Evolutionary conservation across 306 rosid genomes (phyloP).

Genomic region (Prunus mira): DNA sequence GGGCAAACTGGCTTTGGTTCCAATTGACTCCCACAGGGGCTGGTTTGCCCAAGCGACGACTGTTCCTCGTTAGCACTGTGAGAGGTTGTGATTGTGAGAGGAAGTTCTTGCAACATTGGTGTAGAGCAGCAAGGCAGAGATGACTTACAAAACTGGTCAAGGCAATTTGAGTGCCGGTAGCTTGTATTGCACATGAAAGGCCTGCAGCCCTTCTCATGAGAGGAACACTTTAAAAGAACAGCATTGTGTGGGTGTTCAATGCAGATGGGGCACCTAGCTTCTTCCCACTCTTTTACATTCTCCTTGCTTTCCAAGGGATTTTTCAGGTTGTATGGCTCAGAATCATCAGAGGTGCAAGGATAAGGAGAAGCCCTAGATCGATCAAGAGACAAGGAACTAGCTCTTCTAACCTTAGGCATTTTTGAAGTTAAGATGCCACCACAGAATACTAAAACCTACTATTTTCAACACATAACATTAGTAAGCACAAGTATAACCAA

Average conservation of each 20-base stretch:
- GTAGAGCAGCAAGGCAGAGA: conserved; percentile 48
- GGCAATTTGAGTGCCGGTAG: conserved; percentile 80
- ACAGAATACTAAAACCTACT: conserved; percentile 30
- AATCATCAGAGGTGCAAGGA: conserved; percentile 36
- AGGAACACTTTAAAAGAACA: conserved; percentile 70
- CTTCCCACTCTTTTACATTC: conserved; percentile 69
- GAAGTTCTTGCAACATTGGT: conserved; percentile 49
- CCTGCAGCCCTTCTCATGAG: conserved; percentile 69
- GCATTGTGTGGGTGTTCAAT: conserved; percentile 79
- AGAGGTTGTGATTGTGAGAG: conserved; percentile 41
- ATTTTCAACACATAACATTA: conserved; percentile 12
- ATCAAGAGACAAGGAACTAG: conserved; percentile 42
- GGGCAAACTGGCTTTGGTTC: conserved; percentile 59
- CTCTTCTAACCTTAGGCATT: conserved; percentile 75
- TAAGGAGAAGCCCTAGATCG: conserved; percentile 46
- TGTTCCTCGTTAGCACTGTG: conserved; percentile 33
- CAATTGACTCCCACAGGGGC: conserved; percentile 32
- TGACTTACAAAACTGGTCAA: conserved; percentile 75
- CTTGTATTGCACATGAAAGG: conserved; percentile 87
- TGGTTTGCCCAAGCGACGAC: conserved; percentile 30
- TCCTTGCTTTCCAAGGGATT: conserved; percentile 34
- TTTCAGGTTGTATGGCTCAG: conserved; percentile 27
- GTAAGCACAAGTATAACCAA: not conserved
- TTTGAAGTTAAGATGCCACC: conserved; percentile 22
- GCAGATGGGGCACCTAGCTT: conserved; percentile 75